A percentile compares a stretch with the other conserved stretches of the same genome.
phyloP scores from a whole-genome alignment of 208 protist genomes.

The Sergeia podlipaevii region DNA sequence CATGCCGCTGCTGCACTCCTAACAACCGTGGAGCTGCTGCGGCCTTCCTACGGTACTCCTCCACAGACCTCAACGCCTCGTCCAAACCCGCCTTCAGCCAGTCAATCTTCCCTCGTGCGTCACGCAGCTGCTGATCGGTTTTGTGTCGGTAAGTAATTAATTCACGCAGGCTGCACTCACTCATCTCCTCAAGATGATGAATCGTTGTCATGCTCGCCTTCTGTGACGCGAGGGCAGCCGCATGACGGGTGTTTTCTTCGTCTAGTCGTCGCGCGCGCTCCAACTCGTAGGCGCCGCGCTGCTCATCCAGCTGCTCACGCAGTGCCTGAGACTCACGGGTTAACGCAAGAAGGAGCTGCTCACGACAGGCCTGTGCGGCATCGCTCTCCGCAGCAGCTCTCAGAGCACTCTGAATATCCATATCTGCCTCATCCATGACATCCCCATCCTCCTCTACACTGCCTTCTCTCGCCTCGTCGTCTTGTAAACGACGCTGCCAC shows the following conservation, averaged over 20 bases:
- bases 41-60: conserved; percentile 24
- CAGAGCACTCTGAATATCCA: conserved; percentile 5
- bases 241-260: conserved; percentile 25
- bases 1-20: too few relatives aligned
- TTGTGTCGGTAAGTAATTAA: conserved; percentile 52
- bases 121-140: conserved; percentile 33
- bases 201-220: conserved; percentile 28
- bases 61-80: conserved; percentile 12
- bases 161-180: conserved; percentile 47
- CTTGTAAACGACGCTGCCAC: too few relatives aligned
- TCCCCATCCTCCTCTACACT: background rate
- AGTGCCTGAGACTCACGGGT: conserved; percentile 50
- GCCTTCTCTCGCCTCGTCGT: too few relatives aligned
- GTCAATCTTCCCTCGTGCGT: conserved; percentile 31
- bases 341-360: conserved; percentile 42
- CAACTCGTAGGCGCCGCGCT: conserved; percentile 52
- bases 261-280: conserved; percentile 41
- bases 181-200: conserved; percentile 37
- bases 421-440: background rate
- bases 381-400: background rate
- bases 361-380: too few relatives aligned
- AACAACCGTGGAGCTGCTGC: too few relatives aligned
- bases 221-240: conserved; percentile 20
- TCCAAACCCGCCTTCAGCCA: conserved; percentile 36
- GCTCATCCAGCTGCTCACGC: conserved; percentile 55